Evolutionary conservation across 1,139 yeast genomes (phyloP).

Genomic region (Geotrichum reessii): DNA sequence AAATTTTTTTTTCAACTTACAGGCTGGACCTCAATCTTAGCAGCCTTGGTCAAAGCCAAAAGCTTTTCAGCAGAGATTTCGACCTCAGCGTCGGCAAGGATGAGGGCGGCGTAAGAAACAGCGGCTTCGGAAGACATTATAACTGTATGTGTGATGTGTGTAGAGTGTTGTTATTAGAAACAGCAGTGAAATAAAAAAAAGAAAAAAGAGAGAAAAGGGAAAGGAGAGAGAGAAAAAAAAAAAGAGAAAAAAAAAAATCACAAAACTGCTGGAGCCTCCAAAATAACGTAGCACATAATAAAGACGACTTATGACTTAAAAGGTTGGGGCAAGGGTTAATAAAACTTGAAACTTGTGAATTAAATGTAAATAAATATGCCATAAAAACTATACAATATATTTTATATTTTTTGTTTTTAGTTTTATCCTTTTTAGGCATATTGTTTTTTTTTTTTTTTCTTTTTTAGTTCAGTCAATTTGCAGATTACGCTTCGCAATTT

Average conservation of each 20-base stretch:
- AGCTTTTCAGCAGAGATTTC: conserved; percentile 89
- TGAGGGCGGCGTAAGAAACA: conserved; percentile 70
- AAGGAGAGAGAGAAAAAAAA: not conserved
- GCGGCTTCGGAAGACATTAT: conserved; percentile 37
- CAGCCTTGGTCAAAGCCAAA: conserved; percentile 75
- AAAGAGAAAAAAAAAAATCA: not conserved
- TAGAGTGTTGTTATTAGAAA: not conserved
- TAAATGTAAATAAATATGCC: not conserved
- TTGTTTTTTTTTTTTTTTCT: too few relatives aligned
- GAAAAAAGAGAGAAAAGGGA: not conserved
- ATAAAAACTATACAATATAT: too few relatives aligned
- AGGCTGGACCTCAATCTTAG: conserved; percentile 77
- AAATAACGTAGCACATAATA: not conserved
- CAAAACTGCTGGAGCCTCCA: not conserved
- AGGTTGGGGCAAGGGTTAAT: not conserved
- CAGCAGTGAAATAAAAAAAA: not conserved
- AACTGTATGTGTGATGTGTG: conserved; percentile 11
- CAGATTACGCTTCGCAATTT: not conserved
- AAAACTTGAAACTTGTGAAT: not conserved
- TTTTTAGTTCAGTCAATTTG: not conserved
- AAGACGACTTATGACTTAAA: not conserved
- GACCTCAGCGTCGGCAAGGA: conserved; percentile 92
- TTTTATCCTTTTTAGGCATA: too few relatives aligned
- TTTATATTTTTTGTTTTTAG: not conserved
- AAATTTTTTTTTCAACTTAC: conserved; percentile 35